Conservation (phyloP, 768 basidiomycete species). For the Auricularia sp. region DNA sequence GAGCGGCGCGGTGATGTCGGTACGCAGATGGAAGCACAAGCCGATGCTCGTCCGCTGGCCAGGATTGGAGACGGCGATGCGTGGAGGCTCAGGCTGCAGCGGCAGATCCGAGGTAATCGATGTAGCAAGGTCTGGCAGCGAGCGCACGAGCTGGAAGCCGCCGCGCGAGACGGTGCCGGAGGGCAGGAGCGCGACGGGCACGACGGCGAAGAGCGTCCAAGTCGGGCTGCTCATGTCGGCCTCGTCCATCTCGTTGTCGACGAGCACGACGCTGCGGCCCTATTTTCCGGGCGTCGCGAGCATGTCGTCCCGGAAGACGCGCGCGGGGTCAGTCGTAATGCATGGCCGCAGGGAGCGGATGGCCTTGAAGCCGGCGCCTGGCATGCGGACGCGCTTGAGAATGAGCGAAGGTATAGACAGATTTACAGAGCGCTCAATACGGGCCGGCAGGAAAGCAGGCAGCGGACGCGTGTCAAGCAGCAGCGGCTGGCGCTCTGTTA, state of each 20-base stretch:
- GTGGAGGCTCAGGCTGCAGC: too few relatives aligned
- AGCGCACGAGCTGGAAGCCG: conserved; percentile 54
- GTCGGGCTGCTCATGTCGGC: conserved; percentile 52
- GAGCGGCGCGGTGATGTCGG: too few relatives aligned
- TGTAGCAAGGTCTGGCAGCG: conserved; percentile 44
- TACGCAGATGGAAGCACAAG: too few relatives aligned
- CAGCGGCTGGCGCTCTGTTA: conserved; percentile 41
- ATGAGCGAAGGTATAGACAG: conserved; percentile 86
- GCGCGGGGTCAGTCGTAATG: conserved; percentile 65
- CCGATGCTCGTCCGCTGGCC: too few relatives aligned
- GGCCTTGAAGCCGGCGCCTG: conserved; percentile 54
- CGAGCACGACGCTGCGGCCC: conserved; percentile 70
- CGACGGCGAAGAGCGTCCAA: conserved; percentile 46
- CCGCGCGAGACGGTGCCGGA: conserved; percentile 59
- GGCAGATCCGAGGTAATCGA: too few relatives aligned
- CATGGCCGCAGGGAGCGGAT: conserved; percentile 66
- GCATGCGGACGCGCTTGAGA: conserved; percentile 72
- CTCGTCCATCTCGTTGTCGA: conserved; percentile 68
- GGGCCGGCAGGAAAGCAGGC: conserved; percentile 51
- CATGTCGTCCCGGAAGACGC: conserved; percentile 57
- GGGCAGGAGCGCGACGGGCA: conserved; percentile 31
- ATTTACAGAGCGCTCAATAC: conserved; percentile 63
- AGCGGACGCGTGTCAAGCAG: conserved; percentile 76
- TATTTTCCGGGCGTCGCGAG: conserved; percentile 40
- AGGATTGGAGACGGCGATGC: too few relatives aligned